phyloP scores from a whole-genome alignment of 805 yeast species.

The Starmerella sp. region DNA sequence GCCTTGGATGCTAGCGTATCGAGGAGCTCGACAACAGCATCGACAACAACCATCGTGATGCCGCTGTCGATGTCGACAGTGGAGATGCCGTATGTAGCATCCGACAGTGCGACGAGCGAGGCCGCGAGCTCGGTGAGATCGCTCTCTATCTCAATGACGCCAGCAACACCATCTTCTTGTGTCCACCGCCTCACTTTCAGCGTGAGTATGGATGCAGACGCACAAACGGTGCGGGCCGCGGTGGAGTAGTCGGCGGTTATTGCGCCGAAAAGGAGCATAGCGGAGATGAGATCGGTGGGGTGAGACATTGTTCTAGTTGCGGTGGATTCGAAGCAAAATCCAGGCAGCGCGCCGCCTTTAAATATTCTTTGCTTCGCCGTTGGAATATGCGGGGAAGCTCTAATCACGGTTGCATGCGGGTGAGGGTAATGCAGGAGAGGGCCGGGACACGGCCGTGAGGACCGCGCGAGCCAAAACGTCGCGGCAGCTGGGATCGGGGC shows the following conservation, averaged over 20 bases:
- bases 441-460: no score
- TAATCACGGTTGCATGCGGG: not conserved
- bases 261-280: not conserved
- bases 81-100: not conserved
- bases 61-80: not conserved
- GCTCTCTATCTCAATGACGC: not conserved
- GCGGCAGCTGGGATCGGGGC: no score
- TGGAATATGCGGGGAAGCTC: not conserved
- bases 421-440: not conserved
- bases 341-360: not conserved
- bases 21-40: not conserved
- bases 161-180: not conserved
- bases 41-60: not conserved
- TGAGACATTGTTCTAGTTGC: not conserved
- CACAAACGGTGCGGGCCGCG: not conserved
- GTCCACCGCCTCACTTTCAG: not conserved
- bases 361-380: not conserved
- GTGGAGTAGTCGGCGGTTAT: conserved; percentile 3
- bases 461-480: no score
- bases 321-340: not conserved
- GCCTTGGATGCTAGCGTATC: not conserved
- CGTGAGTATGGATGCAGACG: not conserved
- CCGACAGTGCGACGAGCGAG: not conserved
- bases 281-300: not conserved
- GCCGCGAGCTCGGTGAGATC: conserved; percentile 1